These are phyloP conservation scores for Solanum boliviense DNA, from an alignment of 257 asterid genomes.

Conservation along the genomic window DNA sequence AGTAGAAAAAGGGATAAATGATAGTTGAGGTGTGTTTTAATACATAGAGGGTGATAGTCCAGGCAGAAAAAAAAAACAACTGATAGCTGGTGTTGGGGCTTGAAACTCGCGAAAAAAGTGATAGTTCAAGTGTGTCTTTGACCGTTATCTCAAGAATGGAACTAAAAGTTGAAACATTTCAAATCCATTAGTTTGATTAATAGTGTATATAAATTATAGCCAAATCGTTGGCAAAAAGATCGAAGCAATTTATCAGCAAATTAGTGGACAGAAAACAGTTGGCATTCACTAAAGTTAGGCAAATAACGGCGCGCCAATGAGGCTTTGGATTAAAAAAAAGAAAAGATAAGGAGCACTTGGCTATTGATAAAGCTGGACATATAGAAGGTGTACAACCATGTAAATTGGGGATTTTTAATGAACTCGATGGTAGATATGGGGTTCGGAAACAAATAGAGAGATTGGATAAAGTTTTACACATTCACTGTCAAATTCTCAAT, in stretches of 20 bases:
- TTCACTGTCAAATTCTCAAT: too few species aligned
- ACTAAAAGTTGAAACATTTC: too few species aligned
- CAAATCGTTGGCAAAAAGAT: background rate
- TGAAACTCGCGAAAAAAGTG: too few species aligned
- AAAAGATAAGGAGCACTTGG: background rate
- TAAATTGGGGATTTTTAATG: background rate
- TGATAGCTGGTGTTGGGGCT: too few species aligned
- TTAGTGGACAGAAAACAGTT: background rate
- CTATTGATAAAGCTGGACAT: background rate
- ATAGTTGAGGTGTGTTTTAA: too few species aligned
- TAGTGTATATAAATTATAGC: background rate
- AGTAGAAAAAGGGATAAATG: too few species aligned
- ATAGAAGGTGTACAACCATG: background rate
- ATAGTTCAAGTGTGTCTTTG: too few species aligned
- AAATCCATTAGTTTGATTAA: background rate
- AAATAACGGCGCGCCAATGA: background rate
- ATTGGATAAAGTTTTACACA: too few species aligned
- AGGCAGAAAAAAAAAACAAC: too few species aligned
- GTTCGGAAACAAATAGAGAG: background rate
- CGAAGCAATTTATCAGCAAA: background rate
- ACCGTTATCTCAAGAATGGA: background rate
- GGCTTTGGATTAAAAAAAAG: background rate
- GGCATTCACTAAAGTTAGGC: background rate
- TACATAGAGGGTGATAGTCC: too few species aligned
- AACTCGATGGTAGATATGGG: background rate